Evolutionary conservation across 768 basidiomycete species (phyloP).

Genomic region (Pisolithus orientalis): DNA sequence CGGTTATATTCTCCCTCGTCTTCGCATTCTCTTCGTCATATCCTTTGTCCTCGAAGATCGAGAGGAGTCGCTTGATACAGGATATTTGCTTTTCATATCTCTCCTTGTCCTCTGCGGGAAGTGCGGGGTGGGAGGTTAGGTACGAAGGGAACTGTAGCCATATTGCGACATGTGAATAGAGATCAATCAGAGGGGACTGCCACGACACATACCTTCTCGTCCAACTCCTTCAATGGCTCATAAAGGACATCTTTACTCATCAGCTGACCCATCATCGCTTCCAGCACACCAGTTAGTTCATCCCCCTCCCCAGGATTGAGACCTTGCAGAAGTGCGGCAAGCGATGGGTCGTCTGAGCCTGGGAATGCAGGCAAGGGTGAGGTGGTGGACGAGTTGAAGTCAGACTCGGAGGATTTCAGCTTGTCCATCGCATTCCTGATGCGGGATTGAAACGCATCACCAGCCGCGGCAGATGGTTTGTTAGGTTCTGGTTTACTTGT

Average conservation of each 20-base stretch:
- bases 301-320: too few species aligned
- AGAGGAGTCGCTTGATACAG: slow-evolving; percentile 53
- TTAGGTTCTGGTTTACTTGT: too few species aligned
- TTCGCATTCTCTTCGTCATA: slow-evolving; percentile 53
- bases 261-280: slow-evolving; percentile 19
- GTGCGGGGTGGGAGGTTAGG: slow-evolving; percentile 49
- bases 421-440: slow-evolving; percentile 59
- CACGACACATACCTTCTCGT: slow-evolving; percentile 49
- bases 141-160: slow-evolving; percentile 67
- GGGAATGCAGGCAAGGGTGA: too few species aligned
- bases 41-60: slow-evolving; percentile 56
- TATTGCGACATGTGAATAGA: too few species aligned
- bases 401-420: slow-evolving; percentile 59
- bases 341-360: too few species aligned
- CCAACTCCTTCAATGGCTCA: slow-evolving; percentile 78
- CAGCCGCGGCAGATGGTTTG: too few species aligned
- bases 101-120: slow-evolving; percentile 55
- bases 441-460: too few species aligned
- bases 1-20: slow-evolving; percentile 44
- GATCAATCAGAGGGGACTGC: too few species aligned
- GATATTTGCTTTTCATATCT: slow-evolving; percentile 59
- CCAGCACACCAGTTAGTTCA: neutral
- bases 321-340: too few species aligned
- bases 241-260: slow-evolving; percentile 48
- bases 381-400: too few species aligned